phyloP scores from a whole-genome alignment of 2,329 filamentous ascomycete genomes.

The Eurotiales sp. region DNA sequence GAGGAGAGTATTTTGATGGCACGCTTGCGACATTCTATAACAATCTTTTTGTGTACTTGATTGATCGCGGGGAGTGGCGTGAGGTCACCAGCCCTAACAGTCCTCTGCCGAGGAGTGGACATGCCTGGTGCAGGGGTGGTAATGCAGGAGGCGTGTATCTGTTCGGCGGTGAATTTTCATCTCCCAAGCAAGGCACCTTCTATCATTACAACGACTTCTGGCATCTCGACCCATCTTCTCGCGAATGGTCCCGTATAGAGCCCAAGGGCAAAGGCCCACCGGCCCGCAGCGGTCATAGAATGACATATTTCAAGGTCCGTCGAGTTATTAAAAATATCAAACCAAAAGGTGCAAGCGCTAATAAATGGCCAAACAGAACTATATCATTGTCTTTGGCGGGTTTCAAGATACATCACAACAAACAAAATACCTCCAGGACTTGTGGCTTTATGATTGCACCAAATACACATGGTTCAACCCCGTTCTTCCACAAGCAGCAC shows the following conservation, averaged over 20 bases:
- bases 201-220: constrained; percentile 99
- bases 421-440: constrained; percentile 87
- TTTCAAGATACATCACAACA: constrained; percentile 96
- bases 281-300: constrained; percentile 85
- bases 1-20: constrained; percentile 94
- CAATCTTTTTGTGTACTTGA: constrained; percentile 66
- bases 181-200: constrained; percentile 94
- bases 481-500: constrained; percentile 67
- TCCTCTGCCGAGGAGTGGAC: constrained; percentile 83
- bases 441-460: constrained; percentile 93
- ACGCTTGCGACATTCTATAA: constrained; percentile 71
- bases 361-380: constrained; percentile 58
- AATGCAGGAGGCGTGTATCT: constrained; percentile 84
- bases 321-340: too few species aligned
- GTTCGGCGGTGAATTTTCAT: constrained; percentile 83
- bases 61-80: constrained; percentile 85
- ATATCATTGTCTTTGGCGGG: constrained; percentile 90
- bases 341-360: too few species aligned
- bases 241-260: constrained; percentile 92
- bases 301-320: constrained; percentile 81
- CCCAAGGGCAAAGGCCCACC: constrained; percentile 68
- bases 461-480: constrained; percentile 83
- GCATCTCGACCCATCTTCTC: constrained; percentile 74
- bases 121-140: constrained; percentile 88
- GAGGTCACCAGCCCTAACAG: constrained; percentile 86